Conservation (phyloP, 768 basidiomycete species). For the Pisolithus microcarpus region DNA sequence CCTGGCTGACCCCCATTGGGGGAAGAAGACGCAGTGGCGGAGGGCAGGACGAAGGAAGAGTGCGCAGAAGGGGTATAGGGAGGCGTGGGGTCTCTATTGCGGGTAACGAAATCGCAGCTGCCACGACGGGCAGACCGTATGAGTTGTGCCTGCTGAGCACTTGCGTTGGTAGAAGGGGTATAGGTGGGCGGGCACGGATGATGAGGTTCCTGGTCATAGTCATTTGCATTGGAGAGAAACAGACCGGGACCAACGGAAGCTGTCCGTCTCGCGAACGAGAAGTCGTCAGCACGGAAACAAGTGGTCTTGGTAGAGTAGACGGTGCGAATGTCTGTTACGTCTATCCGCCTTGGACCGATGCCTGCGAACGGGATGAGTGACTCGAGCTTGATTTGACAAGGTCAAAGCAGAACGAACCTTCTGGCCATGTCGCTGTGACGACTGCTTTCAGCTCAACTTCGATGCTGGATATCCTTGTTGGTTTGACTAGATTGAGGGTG, state of each 20-base stretch:
- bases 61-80: background rate
- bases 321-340: slow-evolving; percentile 67
- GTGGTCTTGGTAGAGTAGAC: slow-evolving; percentile 66
- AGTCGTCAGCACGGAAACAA: slow-evolving; percentile 63
- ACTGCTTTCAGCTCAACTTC: slow-evolving; percentile 72
- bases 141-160: background rate
- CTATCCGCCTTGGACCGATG: slow-evolving; percentile 64
- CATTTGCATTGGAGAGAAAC: background rate
- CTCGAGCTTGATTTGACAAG: background rate
- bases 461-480: slow-evolving; percentile 81
- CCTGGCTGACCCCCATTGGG: too few species aligned
- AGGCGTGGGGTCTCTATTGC: background rate
- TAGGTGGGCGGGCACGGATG: background rate
- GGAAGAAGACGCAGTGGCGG: background rate
- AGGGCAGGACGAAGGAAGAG: background rate
- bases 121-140: slow-evolving; percentile 6
- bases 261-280: slow-evolving; percentile 20
- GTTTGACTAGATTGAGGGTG: slow-evolving; percentile 59
- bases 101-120: background rate
- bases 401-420: slow-evolving; percentile 47
- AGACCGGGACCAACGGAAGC: slow-evolving; percentile 20
- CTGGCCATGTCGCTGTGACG: slow-evolving; percentile 68
- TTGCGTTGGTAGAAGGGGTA: background rate
- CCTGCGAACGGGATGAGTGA: slow-evolving; percentile 22
- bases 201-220: slow-evolving; percentile 1